A percentile compares a stretch with the other conserved stretches of the same genome.
Evolutionary conservation across 2,329 filamentous ascomycete species (phyloP).

Genomic region (Knufia petricola): DNA sequence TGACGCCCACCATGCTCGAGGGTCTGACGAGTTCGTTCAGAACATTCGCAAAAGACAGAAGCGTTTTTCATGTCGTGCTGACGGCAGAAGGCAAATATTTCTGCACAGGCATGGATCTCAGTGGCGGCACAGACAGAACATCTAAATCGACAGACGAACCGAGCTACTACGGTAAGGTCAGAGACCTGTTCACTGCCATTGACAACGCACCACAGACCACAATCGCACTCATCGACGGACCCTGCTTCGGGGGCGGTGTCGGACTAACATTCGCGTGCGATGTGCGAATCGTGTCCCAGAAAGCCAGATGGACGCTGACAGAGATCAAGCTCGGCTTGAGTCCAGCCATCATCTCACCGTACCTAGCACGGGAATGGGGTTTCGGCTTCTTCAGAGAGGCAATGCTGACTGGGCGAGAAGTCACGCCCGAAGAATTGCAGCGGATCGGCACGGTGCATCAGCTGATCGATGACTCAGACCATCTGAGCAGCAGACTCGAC

Average conservation of each 20-base stretch:
- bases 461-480: conserved; percentile 18
- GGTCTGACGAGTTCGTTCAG: conserved; percentile 26
- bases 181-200: conserved; percentile 30
- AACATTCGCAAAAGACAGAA: conserved; percentile 19
- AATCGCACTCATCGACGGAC: conserved; percentile 35
- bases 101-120: conserved; percentile 20
- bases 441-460: conserved; percentile 21
- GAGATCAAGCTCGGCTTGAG: conserved; percentile 34
- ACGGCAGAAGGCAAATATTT: conserved; percentile 17
- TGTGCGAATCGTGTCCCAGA: conserved; percentile 24
- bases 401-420: conserved; percentile 29
- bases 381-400: conserved; percentile 29
- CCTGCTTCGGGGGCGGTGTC: conserved; percentile 37
- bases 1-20: conserved; percentile 31
- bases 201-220: conserved; percentile 34
- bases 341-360: conserved; percentile 34
- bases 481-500: conserved; percentile 22
- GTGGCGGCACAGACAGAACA: conserved; percentile 14
- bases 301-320: conserved; percentile 27
- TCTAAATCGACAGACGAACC: conserved; percentile 19
- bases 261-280: conserved; percentile 38
- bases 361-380: conserved; percentile 33
- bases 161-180: conserved; percentile 21
- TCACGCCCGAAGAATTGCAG: conserved; percentile 25
- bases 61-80: conserved; percentile 25